A percentile compares a stretch with the other conserved stretches of the same genome.
Conservation (phyloP, 2,329 filamentous ascomycete genomes). For the Scedosporium dehoogii region DNA sequence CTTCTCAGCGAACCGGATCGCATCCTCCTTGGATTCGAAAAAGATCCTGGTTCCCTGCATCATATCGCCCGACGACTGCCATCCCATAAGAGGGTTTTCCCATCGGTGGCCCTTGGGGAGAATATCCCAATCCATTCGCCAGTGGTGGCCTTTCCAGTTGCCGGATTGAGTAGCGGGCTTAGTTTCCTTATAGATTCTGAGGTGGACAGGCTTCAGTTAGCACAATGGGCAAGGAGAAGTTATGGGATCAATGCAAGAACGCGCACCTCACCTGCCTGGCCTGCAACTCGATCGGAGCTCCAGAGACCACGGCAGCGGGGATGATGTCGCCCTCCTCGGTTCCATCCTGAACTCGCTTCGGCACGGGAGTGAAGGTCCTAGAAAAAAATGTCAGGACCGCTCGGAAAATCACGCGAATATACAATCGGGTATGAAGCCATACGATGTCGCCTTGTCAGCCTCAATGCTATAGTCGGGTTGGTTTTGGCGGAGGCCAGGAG, state of each 20-base stretch:
- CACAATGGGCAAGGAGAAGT: constrained; percentile 3
- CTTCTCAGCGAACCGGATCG: constrained; percentile 92
- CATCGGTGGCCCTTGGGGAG: constrained; percentile 86
- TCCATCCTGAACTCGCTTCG: constrained; percentile 81
- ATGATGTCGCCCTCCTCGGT: constrained; percentile 68
- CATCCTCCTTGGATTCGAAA: constrained; percentile 91
- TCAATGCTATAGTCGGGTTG: constrained; percentile 73
- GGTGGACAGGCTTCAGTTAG: constrained; percentile 1
- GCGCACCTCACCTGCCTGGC: constrained; percentile 83
- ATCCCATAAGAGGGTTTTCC: constrained; percentile 98
- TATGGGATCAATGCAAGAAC: not conserved
- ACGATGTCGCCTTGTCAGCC: constrained; percentile 88
- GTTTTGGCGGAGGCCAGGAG: constrained; percentile 39
- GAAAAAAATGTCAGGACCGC: not conserved
- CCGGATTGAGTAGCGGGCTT: constrained; percentile 98
- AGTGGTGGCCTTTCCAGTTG: constrained; percentile 70
- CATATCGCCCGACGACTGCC: constrained; percentile 89
- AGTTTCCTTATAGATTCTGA: constrained; percentile 79
- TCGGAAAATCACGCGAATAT: not conserved
- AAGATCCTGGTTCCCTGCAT: constrained; percentile 91
- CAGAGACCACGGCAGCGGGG: constrained; percentile 78
- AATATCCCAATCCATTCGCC: constrained; percentile 99
- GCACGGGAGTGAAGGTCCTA: constrained; percentile 84
- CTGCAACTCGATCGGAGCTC: constrained; percentile 88
- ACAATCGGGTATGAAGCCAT: constrained; percentile 17